phyloP scores from a whole-genome alignment of 2,329 filamentous ascomycete genomes.

The Sporothrix phasma region DNA sequence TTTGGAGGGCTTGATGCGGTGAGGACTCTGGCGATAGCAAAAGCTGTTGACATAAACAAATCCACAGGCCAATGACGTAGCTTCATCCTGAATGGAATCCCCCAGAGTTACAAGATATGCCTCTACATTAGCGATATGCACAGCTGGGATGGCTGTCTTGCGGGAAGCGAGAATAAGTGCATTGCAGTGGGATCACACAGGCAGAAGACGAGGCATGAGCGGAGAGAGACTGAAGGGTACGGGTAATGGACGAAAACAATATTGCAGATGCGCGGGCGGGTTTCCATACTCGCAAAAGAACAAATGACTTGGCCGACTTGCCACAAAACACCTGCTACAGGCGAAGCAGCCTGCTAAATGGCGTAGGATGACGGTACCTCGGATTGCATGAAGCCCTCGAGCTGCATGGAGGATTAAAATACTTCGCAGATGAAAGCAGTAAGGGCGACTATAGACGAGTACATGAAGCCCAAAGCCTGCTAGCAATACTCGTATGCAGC shows the following conservation, averaged over 20 bases:
- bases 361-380: too few species aligned
- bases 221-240: background rate
- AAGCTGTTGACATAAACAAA: background rate
- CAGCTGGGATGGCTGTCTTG: background rate
- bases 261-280: too few species aligned
- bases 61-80: background rate
- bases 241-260: background rate
- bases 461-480: too few species aligned
- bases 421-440: too few species aligned
- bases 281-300: too few species aligned
- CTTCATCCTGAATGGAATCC: background rate
- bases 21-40: background rate
- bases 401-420: too few species aligned
- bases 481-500: too few species aligned
- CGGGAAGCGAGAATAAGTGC: background rate
- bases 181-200: background rate
- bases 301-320: too few species aligned
- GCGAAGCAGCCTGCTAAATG: too few species aligned
- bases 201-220: background rate
- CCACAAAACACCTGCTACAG: too few species aligned
- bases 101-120: background rate
- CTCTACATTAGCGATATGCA: constrained; percentile 6
- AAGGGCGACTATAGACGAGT: too few species aligned
- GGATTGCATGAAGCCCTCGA: too few species aligned
- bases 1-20: background rate